Evolutionary conservation across 2,329 filamentous ascomycete genomes (phyloP), one percentile per base, ranked within the genome.

Genomic region (Beauveria asiatica): DNA sequence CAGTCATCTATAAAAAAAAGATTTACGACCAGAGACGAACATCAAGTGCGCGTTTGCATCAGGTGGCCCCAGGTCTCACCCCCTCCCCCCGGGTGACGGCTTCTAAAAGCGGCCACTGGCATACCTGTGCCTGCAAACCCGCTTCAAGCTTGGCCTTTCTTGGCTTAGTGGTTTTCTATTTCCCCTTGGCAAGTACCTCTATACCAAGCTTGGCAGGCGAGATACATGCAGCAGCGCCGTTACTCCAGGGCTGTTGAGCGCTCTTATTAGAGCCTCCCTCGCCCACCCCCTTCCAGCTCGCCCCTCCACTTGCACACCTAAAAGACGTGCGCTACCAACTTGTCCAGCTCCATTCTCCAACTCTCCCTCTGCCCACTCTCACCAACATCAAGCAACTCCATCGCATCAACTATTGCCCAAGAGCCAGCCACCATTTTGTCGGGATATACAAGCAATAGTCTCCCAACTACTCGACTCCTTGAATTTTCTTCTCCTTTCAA

Each of bases 241-340:
- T 25, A 42, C 45, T 25, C 23, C 45, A 48, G 45, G 45, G 48
- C 42, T 37, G 33, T 16, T 25, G 1, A 16, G 19, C 45, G 16
- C 8, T 27, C 41, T 49, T 57, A 57, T 57, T 57, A 57, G 44
- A 46, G 25, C 53, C 53, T 56, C 53, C 54, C 54, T 57, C 54
- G 30, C 45, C 54, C 54, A 13, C 30, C 19, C 30, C 19, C 50
- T 23, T 25, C 50, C 50, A 39, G 16, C 48, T 33, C 48, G 27
- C 48, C n/a, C 48, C 27, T 21, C 23, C n/a, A 37, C 33, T 30
- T 49, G 23, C 45, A 23, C 21, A 48, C 45, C 21, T 13, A 33
- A 5, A 37, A 37, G 33, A 37, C 33, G 4, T 37, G 33, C 33
- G 5, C 33, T 37, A 37, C 33, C 33, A 37, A 37, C 33, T 37